phyloP scores from a whole-genome alignment of 2,329 filamentous ascomycete genomes.

The Fusarium multiceps region DNA sequence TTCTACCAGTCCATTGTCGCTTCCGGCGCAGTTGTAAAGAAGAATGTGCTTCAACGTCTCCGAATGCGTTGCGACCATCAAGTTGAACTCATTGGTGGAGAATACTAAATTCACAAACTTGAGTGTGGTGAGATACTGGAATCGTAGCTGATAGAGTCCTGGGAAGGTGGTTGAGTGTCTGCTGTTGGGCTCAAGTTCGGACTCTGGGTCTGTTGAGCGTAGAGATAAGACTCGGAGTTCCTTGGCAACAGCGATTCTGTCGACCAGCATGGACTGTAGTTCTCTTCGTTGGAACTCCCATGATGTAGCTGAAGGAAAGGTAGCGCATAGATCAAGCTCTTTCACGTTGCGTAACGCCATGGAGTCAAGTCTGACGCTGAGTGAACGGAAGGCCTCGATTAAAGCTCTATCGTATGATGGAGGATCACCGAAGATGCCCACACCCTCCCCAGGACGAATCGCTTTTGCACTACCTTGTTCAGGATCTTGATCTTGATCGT shows the following conservation, averaged over 20 bases:
- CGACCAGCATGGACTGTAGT: not conserved
- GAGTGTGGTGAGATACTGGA: not conserved
- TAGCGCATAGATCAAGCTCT: not conserved
- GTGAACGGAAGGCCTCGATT: not conserved
- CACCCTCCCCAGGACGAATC: not conserved
- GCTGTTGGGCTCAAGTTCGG: not conserved
- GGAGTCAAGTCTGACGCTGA: not conserved
- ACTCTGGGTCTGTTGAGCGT: not conserved
- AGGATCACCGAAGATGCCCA: not conserved
- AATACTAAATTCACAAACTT: not conserved
- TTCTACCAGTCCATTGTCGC: not conserved
- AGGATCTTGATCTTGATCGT: not conserved
- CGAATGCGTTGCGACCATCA: not conserved
- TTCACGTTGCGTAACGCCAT: not conserved
- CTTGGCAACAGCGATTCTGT: not conserved
- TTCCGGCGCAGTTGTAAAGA: not conserved
- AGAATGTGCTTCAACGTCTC: not conserved
- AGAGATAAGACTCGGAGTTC: not conserved
- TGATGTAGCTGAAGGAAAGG: not conserved
- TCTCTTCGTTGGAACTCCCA: not conserved
- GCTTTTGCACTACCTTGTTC: not conserved
- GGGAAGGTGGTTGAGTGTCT: not conserved
- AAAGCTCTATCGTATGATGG: not conserved
- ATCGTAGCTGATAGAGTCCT: not conserved
- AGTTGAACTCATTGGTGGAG: not conserved